Percentiles rank a stretch among this genome's conserved stretches.
These are phyloP conservation scores for Hypomontagnella submonticulosa DNA, from an alignment of 495 filamentous ascomycete species.

Conservation along the genomic window DNA sequence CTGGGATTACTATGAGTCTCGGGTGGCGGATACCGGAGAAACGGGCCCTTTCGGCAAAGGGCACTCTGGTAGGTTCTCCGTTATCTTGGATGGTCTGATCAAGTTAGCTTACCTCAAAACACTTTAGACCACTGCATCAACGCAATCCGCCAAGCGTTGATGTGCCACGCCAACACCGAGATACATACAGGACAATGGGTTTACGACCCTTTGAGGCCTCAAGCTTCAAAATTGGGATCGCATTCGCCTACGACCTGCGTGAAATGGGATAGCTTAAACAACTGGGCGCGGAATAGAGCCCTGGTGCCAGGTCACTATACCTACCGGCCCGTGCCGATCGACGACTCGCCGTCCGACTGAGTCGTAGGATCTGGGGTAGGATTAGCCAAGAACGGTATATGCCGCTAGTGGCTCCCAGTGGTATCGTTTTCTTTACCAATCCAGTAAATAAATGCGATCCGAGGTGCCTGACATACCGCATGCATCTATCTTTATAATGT, in stretches of 20 bases:
- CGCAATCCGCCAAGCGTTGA: constrained; percentile 48
- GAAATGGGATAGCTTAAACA: constrained; percentile 43
- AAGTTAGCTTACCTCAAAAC: not conserved
- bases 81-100: too few species aligned
- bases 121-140: constrained; percentile 53
- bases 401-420: too few species aligned
- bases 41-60: constrained; percentile 3
- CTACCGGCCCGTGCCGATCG: constrained; percentile 20
- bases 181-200: constrained; percentile 41
- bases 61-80: constrained; percentile 30
- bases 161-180: constrained; percentile 51
- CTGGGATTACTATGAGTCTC: constrained; percentile 44
- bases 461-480: too few species aligned
- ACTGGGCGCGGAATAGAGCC: constrained; percentile 41
- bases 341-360: constrained; percentile 6
- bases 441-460: too few species aligned
- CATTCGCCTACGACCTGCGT: constrained; percentile 37
- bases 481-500: too few species aligned
- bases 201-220: constrained; percentile 17
- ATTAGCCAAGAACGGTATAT: too few species aligned
- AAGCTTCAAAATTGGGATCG: constrained; percentile 20
- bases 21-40: not conserved
- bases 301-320: constrained; percentile 35
- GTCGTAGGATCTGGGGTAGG: not conserved
- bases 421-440: too few species aligned